Evolutionary conservation across 208 protist species (phyloP).

Genomic region (Trypanosoma platydactyli): DNA sequence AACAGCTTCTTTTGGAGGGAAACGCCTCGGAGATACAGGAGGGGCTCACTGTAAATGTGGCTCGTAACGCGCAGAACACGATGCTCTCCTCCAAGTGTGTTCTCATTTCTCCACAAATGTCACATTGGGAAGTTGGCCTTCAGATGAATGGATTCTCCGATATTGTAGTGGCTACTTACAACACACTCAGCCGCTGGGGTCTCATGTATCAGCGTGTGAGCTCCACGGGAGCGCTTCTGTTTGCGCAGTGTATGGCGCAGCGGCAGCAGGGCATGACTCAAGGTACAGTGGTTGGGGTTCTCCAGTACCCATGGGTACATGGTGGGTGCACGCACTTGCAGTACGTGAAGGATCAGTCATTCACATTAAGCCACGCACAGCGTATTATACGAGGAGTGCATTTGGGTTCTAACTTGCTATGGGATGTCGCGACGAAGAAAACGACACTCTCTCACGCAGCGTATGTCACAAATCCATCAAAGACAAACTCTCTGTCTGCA

Average conservation of each 20-base stretch:
- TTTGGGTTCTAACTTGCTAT: conserved; percentile 67
- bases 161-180: conserved; percentile 77
- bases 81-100: conserved; percentile 83
- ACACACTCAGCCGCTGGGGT: conserved; percentile 82
- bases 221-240: conserved; percentile 70
- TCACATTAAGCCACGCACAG: conserved; percentile 77
- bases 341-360: conserved; percentile 84
- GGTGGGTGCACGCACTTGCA: conserved; percentile 83
- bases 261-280: conserved; percentile 75
- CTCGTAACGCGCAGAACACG: conserved; percentile 79
- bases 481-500: conserved; percentile 52
- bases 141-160: conserved; percentile 92
- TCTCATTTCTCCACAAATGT: conserved; percentile 78
- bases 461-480: conserved; percentile 58
- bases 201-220: conserved; percentile 86
- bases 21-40: conserved; percentile 68
- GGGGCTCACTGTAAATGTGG: conserved; percentile 70
- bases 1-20: conserved; percentile 68
- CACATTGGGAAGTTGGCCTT: conserved; percentile 83
- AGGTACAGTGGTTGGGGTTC: conserved; percentile 81
- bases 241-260: conserved; percentile 90
- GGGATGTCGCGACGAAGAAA: conserved; percentile 59
- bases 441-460: conserved; percentile 71
- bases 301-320: conserved; percentile 86
- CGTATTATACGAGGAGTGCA: conserved; percentile 81